phyloP scores from a whole-genome alignment of 179 eudicot genomes.

The Silene noctiflora region DNA sequence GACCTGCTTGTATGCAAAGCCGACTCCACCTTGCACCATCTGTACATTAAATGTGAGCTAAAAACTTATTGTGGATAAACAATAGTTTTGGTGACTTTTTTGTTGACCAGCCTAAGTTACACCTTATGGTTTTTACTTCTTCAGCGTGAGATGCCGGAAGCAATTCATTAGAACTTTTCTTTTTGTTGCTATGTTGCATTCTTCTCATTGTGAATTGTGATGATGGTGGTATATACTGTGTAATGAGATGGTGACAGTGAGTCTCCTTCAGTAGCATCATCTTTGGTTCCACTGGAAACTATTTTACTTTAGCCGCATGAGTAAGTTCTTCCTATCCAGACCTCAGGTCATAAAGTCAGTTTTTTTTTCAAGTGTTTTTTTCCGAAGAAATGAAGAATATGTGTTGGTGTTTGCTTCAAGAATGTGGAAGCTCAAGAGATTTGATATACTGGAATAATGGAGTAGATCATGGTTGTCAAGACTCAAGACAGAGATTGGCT shows the following conservation, averaged over 20 bases:
- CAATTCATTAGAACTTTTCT: no score
- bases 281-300: slow-evolving; percentile 6
- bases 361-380: not conserved
- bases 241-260: not conserved
- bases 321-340: not conserved
- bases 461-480: not conserved
- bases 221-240: not conserved
- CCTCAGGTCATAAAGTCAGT: not conserved
- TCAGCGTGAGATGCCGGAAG: not conserved
- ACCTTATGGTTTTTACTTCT: not conserved
- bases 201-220: not conserved
- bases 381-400: not conserved
- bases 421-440: not conserved
- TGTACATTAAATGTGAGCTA: not conserved
- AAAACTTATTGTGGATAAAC: not conserved
- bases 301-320: not conserved
- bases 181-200: not conserved
- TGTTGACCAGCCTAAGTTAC: no score
- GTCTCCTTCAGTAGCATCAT: not conserved
- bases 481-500: not conserved
- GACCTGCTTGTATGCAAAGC: not conserved
- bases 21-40: not conserved
- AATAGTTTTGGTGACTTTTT: no score
- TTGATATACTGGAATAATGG: not conserved
- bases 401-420: not conserved